Evolutionary conservation across 345 rosid species (phyloP), one percentile per base, ranked within the genome.

Genomic region (Dipteronia dyeriana): DNA sequence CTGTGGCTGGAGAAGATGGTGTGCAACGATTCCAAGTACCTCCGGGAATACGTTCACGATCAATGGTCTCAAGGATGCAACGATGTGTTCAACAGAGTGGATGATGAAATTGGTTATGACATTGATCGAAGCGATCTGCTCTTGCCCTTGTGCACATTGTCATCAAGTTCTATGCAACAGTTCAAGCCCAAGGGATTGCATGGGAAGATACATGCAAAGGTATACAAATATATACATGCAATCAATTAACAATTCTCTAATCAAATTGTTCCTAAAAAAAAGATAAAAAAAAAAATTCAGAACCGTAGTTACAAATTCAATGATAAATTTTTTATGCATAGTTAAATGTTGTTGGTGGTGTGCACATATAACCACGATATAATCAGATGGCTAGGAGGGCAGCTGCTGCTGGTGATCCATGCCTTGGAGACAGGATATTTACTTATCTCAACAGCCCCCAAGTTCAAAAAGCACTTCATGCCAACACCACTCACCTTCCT

Each of bases 401-500:
- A 57, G 69, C 8, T 3, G 7, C 8, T 3, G 7, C 25, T 1
- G 84, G 73, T 38, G 85, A 82, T 70, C 83, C 83, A 26, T 84
- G 90, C 79, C 68, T 82, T 61, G 10, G 1, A 45, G 82, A 70
- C 22, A 64, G 81, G 75, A 79, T 81, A 43, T 73, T 41, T 11
- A 45, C 68, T 11, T 82, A 81, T 70, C 81, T 84, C 19, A 84
- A 84, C 62, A 73, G 22, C 9, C 88, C 85, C 20, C 63, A 80
- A 76, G 87, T 80, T 71, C 85, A 79, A 47, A 72, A 79, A 79
- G 88, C 88, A 59, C 80, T 87, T 66, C 75, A 81, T 76, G 88
- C 88, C 75, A 85, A 83, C 76, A 79, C 79, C 66, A 87, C 87
- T 66, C 73, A 78, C 76, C 75, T 82, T 25, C 87, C 90, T 70